Evolutionary conservation across 345 rosid genomes (phyloP), one percentile per base, ranked within the genome.

Genomic region (Hibiscus tridactylites): DNA sequence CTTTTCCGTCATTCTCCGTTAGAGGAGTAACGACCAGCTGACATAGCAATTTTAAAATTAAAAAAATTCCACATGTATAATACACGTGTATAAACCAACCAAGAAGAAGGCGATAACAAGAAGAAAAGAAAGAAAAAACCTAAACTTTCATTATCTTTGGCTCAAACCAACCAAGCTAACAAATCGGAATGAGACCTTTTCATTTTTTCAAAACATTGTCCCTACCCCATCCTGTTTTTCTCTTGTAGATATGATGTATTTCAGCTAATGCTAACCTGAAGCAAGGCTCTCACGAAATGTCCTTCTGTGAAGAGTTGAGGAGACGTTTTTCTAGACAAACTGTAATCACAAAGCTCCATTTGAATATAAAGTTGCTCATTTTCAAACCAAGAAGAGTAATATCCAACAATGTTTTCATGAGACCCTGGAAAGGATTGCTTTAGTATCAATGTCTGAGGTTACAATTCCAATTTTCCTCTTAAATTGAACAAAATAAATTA

Each of bases 321-420:
- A 77, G 73, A 67, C 65, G 68, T 88, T 59, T 81, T 75, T 66
- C 75, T 75, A 71, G 96, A 89, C 78, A 96, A 84, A 83, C 95
- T 89, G 87, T 75, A 76, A 81, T 96, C 93, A 44, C 99, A 92
- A 16, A 96, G 88, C 81, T 96, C 99, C 85, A 92, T 87, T 79
- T 96, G 97, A 81, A 96, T 92, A 87, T 96, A 91, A 37, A 96
- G 85, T 70, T 96, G 90, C 78, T 88, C 96, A 74, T 88, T 80
- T 78, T 96, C 99, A 78, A 96, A 92, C 99, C 99, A 96, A 26
- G 99, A 89, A 76, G 84, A 81, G 85, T 86, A 89, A 76, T 91
- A 96, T 57, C 93, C 91, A 73, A 91, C 92, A 31, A 89, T 77
- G 71, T 92, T 92, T 74, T 92, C 89, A 74, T 96, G 96, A 61